Evolutionary conservation across 345 rosid species (phyloP), one percentile per base, ranked within the genome.

Genomic region (Bretschneidera sinensis): DNA sequence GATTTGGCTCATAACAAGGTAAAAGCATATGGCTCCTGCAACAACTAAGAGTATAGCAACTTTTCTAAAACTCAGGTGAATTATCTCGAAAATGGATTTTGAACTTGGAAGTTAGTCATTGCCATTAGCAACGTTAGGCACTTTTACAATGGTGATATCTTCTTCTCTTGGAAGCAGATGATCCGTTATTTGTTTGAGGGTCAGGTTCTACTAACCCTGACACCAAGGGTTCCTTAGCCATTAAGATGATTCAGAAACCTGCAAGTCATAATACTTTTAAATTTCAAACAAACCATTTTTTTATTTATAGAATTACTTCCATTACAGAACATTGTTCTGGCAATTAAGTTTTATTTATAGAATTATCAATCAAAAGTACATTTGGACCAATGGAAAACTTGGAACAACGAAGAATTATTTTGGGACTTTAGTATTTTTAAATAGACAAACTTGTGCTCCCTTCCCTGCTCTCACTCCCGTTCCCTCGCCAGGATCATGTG

Each of bases 171-270:
- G 73, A 72, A 45, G 70, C 55, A 48, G 28, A n/a, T n/a, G n/a
- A 21, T 50, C 61, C 70, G 28, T 52, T 62, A 20, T 21, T 65
- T 21, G 54, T 70, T 53, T 62, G 76, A 65, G 56, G 59, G 24
- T 58, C 65, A 1, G 80, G 55, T 53, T 70, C 72, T 9, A 48
- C 52, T 17, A 31, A 54, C 17, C 76, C 74, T 0, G 84, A 70
- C 18, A 92, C 76, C 64, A 90, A 70, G 9, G 86, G 87, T 65
- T 71, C 77, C 49, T 58, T 59, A 4, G 82, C 88, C 96, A 92
- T n/a, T 92, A 39, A 39, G 45, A 9, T 39, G 16, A 13, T 39
- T 7, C 16, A 39, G 18, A 39, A 25, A 62, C 48, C 71, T 66
- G 76, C 57, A 52, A 24, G 31, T 51, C n/a, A 55, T 31, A n/a